A percentile compares a stretch with the other conserved stretches of the same genome.
phyloP scores from a whole-genome alignment of 148 eudicot species.

The Persicaria maculosa region DNA sequence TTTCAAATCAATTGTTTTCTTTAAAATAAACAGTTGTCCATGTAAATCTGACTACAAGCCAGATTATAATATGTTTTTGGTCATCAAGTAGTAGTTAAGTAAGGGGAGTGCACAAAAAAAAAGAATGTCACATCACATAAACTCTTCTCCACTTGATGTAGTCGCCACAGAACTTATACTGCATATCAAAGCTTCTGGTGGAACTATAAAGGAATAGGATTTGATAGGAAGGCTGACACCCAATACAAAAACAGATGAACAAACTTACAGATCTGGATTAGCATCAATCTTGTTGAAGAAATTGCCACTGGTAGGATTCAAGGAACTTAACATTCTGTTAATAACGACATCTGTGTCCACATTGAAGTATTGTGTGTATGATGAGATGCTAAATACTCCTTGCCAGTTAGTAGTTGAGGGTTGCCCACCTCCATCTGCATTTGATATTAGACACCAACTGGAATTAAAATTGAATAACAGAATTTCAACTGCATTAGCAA shows the following conservation, averaged over 20 bases:
- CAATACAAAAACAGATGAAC: not conserved
- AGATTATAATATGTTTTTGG: not conserved
- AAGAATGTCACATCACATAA: no score
- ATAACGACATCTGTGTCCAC: slow-evolving; percentile 86
- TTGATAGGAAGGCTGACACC: not conserved
- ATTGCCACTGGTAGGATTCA: slow-evolving; percentile 75
- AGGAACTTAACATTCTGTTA: slow-evolving; percentile 71
- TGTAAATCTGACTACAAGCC: not conserved
- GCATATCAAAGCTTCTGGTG: no score
- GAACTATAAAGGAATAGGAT: not conserved
- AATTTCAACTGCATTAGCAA: not conserved
- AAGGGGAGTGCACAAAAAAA: not conserved
- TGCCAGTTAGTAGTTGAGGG: slow-evolving; percentile 68
- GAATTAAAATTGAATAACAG: not conserved
- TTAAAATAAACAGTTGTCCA: not conserved
- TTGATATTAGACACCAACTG: slow-evolving; percentile 1
- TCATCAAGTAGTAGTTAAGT: not conserved
- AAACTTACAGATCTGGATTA: slow-evolving; percentile 95
- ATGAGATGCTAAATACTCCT: slow-evolving; percentile 70
- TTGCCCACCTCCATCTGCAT: slow-evolving; percentile 61
- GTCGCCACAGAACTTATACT: not conserved
- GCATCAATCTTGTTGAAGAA: slow-evolving; percentile 90
- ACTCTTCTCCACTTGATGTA: not conserved
- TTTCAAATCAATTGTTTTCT: not conserved
- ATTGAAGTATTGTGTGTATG: slow-evolving; percentile 83